phyloP scores from a whole-genome alignment of 1,284 basidiomycete species.

The Salmacisia buchloeana region DNA sequence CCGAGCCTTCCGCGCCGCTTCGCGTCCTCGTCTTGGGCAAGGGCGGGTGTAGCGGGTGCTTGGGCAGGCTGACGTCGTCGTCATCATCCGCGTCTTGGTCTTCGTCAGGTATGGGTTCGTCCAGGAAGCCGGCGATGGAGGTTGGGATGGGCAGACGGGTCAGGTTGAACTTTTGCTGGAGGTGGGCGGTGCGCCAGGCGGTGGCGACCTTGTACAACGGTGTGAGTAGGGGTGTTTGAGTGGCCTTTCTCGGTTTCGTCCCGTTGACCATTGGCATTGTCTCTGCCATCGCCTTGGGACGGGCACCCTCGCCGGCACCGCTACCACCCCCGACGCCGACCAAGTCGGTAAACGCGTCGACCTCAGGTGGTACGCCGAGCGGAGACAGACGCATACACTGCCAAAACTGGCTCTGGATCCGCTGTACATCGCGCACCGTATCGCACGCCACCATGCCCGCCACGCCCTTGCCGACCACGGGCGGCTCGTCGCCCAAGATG shows the following conservation, averaged over 20 bases:
- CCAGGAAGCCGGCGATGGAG: neutral
- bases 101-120: neutral
- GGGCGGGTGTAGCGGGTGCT: too few relatives aligned
- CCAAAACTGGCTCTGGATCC: slow-evolving; percentile 8
- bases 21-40: too few relatives aligned
- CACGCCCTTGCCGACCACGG: neutral
- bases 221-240: neutral
- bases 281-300: too few relatives aligned
- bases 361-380: neutral
- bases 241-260: neutral
- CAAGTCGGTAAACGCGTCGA: slow-evolving; percentile 1
- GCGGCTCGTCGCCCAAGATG: slow-evolving; percentile 68
- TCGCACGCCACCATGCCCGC: neutral
- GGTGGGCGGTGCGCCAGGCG: neutral
- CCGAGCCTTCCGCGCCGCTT: neutral
- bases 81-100: neutral
- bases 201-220: neutral
- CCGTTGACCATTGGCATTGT: too few relatives aligned
- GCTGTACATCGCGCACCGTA: slow-evolving; percentile 1
- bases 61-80: neutral
- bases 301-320: too few relatives aligned
- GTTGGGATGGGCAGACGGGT: neutral
- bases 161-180: neutral
- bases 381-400: neutral
- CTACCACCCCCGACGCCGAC: neutral